Percentiles rank a stretch among this genome's conserved stretches.
Conservation (phyloP, 192 early-diverging fungal genomes). For the Chytriomyces sp. region DNA sequence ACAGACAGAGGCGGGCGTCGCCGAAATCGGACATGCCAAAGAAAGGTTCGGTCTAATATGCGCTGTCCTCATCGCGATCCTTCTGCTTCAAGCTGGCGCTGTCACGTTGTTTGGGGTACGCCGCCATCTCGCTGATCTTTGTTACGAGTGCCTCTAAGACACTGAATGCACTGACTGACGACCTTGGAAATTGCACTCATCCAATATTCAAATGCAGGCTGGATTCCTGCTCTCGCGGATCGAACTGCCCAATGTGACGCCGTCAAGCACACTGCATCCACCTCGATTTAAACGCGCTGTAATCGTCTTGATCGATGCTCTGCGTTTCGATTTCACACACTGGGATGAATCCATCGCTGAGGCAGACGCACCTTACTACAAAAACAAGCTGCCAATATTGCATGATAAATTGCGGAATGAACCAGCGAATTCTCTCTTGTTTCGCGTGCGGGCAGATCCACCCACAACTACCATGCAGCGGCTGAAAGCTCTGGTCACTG, state of each 20-base stretch:
- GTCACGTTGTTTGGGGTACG: neutral
- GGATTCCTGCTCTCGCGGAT: constrained; percentile 48
- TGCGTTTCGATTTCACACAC: constrained; percentile 60
- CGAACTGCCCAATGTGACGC: constrained; percentile 42
- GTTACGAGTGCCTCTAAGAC: neutral
- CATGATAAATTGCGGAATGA: constrained; percentile 28
- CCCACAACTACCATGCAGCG: constrained; percentile 70
- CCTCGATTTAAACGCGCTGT: constrained; percentile 46
- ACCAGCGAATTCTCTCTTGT: constrained; percentile 46
- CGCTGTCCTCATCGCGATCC: neutral
- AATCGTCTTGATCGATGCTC: constrained; percentile 58
- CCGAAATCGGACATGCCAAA: too few relatives aligned
- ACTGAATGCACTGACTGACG: neutral
- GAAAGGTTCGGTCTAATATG: too few relatives aligned
- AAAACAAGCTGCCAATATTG: constrained; percentile 54
- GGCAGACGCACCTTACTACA: constrained; percentile 35
- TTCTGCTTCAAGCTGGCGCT: neutral
- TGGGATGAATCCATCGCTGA: neutral
- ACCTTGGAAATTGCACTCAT: neutral
- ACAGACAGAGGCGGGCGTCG: too few relatives aligned
- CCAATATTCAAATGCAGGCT: neutral
- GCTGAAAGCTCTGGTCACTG: constrained; percentile 65
- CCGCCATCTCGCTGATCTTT: neutral
- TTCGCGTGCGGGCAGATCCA: constrained; percentile 59
- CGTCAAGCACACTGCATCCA: constrained; percentile 9